Base-by-base conservation (phyloP, 2,329 filamentous ascomycete species). In the Aureobasidium sp. region DNA sequence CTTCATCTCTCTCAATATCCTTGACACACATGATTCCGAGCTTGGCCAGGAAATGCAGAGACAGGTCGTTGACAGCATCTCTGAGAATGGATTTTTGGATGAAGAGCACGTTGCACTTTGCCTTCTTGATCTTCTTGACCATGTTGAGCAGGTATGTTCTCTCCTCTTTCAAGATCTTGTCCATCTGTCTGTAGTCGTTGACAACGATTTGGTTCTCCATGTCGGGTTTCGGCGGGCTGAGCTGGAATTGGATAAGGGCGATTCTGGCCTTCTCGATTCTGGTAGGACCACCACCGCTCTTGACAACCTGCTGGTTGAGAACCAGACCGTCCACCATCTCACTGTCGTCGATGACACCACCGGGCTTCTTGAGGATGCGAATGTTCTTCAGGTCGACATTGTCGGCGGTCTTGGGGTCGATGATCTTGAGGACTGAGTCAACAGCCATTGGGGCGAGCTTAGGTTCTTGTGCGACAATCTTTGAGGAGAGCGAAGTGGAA, bases 41-140 rank as follows among this genome's bases (percentile, higher is more conserved):
- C 76, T 97, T 96, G 70, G 94, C 91, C 66, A 99, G 83, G 83
- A 99, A 99, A 79, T 99, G 94, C 66, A 99, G 84, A 65, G 91
- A 96, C 63, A 99, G 83, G 70, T 99, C 94, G 79, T 99, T 99
- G 75, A 99, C 92, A 39, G 94, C 94, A 71, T 99, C 94, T 69
- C 94, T 87, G 63, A 99, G 86, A 69, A 99, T 99, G 15, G 93
- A 97, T 79, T 99, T 99, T 74, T 99, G 94, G 69, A 99, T 97
- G 68, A 99, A 82, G 48, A 97, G 86, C 47, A 99, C 94, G 71
- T 99, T 99, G 80, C 94, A 99, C 82, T 97, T 99, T 68, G 94
- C 92, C 83, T 97, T 99, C 81, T 97, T 97, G 77, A 99, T 99
- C 84, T 97, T 99, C 85, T 99, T 97, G 73, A 95, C 92, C 86